Percentiles rank a stretch among this genome's conserved stretches.
phyloP scores from a whole-genome alignment of 2,329 filamentous ascomycete genomes.

The Myriosclerotinia curreyana region DNA sequence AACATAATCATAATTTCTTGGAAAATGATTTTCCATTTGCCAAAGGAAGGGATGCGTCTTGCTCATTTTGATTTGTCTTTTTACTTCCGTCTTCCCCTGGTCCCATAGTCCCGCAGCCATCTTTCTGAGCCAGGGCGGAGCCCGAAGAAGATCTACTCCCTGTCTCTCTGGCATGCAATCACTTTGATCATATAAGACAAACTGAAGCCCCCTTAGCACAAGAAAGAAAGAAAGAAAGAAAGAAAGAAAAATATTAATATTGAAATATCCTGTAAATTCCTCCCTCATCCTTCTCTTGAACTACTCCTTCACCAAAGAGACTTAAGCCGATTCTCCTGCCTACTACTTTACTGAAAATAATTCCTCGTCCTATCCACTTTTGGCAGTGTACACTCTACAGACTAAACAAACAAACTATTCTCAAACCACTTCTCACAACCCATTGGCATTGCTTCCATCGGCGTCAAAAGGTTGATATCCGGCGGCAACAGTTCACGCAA shows the following conservation, averaged over 20 bases:
- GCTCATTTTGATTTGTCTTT: conserved; percentile 37
- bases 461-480: conserved; percentile 24
- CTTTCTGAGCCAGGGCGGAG: conserved; percentile 26
- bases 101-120: conserved; percentile 31
- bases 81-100: conserved; percentile 35
- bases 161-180: conserved; percentile 34
- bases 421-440: conserved; percentile 11
- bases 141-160: conserved; percentile 33
- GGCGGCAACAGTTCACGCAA: conserved; percentile 32
- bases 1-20: conserved; percentile 20
- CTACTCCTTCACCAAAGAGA: conserved; percentile 17
- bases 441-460: conserved; percentile 12
- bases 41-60: conserved; percentile 17
- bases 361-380: conserved; percentile 1
- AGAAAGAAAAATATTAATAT: conserved; percentile 25
- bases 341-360: conserved; percentile 6
- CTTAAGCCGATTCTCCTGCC: conserved; percentile 15
- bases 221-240: conserved; percentile 17
- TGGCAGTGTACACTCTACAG: conserved; percentile 10
- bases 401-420: conserved; percentile 12
- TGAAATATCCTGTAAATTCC: conserved; percentile 25
- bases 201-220: conserved; percentile 32
- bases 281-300: conserved; percentile 17
- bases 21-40: conserved; percentile 16
- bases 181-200: conserved; percentile 36